Base-by-base conservation (phyloP, 768 basidiomycete species). In the Tricholomella constricta region DNA sequence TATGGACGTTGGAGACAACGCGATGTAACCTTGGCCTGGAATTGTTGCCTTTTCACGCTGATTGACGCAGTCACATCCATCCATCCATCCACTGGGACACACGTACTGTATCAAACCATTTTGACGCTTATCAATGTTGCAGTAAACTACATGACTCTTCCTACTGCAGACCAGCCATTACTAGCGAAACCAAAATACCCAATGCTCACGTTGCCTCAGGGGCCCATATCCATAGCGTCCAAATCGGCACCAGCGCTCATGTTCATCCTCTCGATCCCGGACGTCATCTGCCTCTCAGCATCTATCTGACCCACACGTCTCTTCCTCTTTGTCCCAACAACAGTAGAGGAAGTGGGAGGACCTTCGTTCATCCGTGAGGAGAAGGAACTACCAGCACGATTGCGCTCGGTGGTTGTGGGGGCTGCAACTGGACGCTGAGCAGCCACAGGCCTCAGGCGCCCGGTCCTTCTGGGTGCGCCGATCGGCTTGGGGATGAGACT, bases 261-360 rank as follows among this genome's bases (percentile, higher is more conserved):
- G 20, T 48, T 50, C 57, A 56, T 53, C 23, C 35, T 44, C 36
- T 31, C 15, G 7, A 58, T 47, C 31, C 44, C 52, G 6, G 51
- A 58, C 12, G 40, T 48, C 31, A 55, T 42, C 25, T 45, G 46
- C 22, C 26, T 41, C 23, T 52, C 48, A n/a, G 35, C 48, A 15
- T 59, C 58, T 3, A 38, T 25, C 3, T 41, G 35, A 12, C 22
- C 34, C 1, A 43, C 6, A 7, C 35, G 51, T 23, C 56, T 56
- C 43, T 59, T 61, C 44, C 58, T 58, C 41, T 63, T 63, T 9
- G n/a, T 27, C 20, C 56, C 54, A 11, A 26, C 26, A 4, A n/a
- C 43, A 8, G 35, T 12, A 12, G 27, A 26, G 4, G 45, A 34
- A 12, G 11, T 15, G 2, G 34, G 25, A 6, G 36, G 52, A 15